These are phyloP conservation scores for Cardamine occulta DNA, from an alignment of 345 rosid species.

Conservation along the genomic window DNA sequence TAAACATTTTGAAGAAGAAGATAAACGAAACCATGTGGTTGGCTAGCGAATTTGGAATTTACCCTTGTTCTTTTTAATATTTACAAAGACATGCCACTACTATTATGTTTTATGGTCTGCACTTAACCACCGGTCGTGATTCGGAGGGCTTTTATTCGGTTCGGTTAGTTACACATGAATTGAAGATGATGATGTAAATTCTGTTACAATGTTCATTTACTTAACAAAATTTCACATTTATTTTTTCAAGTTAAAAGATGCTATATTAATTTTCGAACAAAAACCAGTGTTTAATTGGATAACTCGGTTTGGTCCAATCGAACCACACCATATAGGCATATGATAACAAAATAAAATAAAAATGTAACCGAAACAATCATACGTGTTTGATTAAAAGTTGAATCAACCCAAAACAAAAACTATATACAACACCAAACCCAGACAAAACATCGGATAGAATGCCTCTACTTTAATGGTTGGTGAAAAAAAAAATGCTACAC, in stretches of 20 bases:
- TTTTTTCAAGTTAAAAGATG: neutral
- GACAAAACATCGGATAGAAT: neutral
- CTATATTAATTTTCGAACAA: neutral
- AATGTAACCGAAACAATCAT: neutral
- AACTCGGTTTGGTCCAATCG: neutral
- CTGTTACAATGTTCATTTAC: neutral
- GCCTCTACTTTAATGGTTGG: constrained; percentile 9
- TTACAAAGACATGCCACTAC: constrained; percentile 57
- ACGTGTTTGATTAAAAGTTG: constrained; percentile 11
- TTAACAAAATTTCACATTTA: neutral
- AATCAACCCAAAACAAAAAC: neutral
- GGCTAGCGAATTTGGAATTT: constrained; percentile 28
- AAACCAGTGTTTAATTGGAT: neutral
- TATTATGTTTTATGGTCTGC: constrained; percentile 8
- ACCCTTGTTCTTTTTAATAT: constrained; percentile 39
- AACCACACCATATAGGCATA: neutral
- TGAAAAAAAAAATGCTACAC: neutral
- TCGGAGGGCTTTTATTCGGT: constrained; percentile 2
- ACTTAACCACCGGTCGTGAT: constrained; percentile 5
- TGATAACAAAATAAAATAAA: neutral
- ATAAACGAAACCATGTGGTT: constrained; percentile 40
- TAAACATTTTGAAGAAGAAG: constrained; percentile 39
- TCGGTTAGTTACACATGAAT: neutral
- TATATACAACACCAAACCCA: neutral
- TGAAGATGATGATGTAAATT: neutral